A percentile compares a stretch with the other conserved stretches of the same genome.
phyloP scores from a whole-genome alignment of 2,329 filamentous ascomycete genomes.

The Ascochyta lentis region DNA sequence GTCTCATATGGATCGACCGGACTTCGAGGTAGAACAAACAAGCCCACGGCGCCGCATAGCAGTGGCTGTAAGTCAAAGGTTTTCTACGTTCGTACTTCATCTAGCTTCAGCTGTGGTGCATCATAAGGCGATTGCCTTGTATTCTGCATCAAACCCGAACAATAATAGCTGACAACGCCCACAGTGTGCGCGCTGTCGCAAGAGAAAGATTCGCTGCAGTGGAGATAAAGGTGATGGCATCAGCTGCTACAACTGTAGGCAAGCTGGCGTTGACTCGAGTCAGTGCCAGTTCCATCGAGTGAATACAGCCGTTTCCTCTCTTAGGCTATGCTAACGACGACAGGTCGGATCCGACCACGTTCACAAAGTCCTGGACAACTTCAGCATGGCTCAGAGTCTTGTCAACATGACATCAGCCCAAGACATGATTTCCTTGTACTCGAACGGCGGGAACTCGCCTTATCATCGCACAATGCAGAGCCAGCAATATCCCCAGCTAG shows the following conservation, averaged over 20 bases:
- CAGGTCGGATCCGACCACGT: conserved; percentile 45
- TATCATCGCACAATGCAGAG: conserved; percentile 24
- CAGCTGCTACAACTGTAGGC: conserved; percentile 84
- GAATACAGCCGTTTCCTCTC: not conserved
- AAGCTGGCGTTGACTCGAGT: conserved; percentile 66
- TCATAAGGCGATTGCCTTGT: not conserved
- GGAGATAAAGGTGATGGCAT: conserved; percentile 79
- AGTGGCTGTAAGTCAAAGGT: conserved; percentile 42
- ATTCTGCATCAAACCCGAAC: no score
- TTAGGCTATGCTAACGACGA: conserved; percentile 13
- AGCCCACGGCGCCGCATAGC: conserved; percentile 59
- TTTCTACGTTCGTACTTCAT: not conserved
- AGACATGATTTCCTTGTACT: conserved; percentile 33
- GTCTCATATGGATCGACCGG: conserved; percentile 21
- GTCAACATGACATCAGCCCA: conserved; percentile 27
- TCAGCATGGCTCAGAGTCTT: conserved; percentile 25
- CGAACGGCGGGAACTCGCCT: conserved; percentile 5
- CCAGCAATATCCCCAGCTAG: conserved; percentile 25
- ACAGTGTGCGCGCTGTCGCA: conserved; percentile 87
- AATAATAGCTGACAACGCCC: not conserved
- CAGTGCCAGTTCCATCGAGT: conserved; percentile 84
- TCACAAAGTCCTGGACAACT: conserved; percentile 32
- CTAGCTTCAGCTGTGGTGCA: no score
- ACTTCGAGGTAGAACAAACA: conserved; percentile 39
- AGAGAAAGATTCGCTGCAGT: conserved; percentile 93